Conservation (phyloP, 2,329 filamentous ascomycete species). For the Pseudogymnoascus sp. region DNA sequence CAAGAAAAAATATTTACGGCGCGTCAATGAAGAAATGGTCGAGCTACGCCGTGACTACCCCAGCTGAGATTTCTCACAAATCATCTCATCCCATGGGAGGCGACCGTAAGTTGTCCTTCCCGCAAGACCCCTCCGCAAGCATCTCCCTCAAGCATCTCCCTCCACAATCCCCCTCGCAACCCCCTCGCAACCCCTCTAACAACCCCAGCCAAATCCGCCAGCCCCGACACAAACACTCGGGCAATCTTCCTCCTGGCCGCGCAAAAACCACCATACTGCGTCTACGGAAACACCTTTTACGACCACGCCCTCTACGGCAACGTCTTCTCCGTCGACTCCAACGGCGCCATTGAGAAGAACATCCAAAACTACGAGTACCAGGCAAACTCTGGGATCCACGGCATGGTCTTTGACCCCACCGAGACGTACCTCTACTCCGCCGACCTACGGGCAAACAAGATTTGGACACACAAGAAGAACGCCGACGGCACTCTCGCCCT, state of each 20-base stretch:
- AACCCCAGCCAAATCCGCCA: conserved; percentile 50
- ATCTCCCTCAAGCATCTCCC: too few relatives aligned
- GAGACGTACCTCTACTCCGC: conserved; percentile 73
- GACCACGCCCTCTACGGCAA: conserved; percentile 74
- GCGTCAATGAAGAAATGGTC: conserved; percentile 92
- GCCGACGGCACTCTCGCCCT: conserved; percentile 53
- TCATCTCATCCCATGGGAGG: conserved; percentile 67
- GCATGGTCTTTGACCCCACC: conserved; percentile 69
- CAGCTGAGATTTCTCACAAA: conserved; percentile 67
- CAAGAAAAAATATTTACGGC: conserved; percentile 77
- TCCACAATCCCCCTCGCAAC: too few relatives aligned
- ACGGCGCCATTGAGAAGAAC: conserved; percentile 52
- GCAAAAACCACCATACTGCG: conserved; percentile 64
- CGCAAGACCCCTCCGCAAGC: too few relatives aligned
- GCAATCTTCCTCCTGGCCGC: conserved; percentile 84
- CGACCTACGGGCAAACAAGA: conserved; percentile 66
- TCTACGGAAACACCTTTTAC: conserved; percentile 90
- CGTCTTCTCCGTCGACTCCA: conserved; percentile 54
- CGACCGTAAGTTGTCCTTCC: conserved; percentile 48
- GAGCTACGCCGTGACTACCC: conserved; percentile 66
- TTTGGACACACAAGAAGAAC: conserved; percentile 77
- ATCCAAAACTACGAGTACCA: conserved; percentile 68
- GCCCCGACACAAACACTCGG: conserved; percentile 66
- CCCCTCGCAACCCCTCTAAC: conserved; percentile 12
- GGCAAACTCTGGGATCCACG: conserved; percentile 63